These are phyloP conservation scores for Zygnema cylindricum DNA, from an alignment of 139 green algal genomes.

Conservation along the genomic window DNA sequence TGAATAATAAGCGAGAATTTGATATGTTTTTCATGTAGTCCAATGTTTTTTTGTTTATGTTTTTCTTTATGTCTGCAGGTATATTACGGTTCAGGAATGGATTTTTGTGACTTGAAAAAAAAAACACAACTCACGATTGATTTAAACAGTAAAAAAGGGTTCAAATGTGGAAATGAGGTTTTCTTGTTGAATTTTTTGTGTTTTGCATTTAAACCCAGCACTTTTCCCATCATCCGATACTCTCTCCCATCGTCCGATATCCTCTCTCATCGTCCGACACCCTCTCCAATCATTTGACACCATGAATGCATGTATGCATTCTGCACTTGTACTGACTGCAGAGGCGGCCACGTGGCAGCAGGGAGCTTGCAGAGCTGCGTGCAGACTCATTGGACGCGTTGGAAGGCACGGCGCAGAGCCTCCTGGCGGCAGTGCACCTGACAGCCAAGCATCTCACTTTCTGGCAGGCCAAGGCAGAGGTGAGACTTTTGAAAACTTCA, in stretches of 20 bases:
- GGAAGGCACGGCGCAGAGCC: not conserved
- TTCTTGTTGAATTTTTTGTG: constrained; percentile 3
- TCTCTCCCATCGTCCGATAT: not conserved
- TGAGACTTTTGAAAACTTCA: not conserved
- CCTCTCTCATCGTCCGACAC: not conserved
- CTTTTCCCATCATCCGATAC: too few relatives aligned
- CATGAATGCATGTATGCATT: not conserved
- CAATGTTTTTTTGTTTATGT: too few relatives aligned
- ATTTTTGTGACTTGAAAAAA: too few relatives aligned
- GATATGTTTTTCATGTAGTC: too few relatives aligned
- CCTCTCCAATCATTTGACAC: not conserved
- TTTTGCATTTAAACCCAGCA: too few relatives aligned
- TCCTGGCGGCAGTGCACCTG: not conserved
- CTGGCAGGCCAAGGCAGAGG: not conserved
- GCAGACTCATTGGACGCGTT: not conserved
- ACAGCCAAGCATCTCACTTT: not conserved
- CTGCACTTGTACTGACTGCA: constrained; percentile 27
- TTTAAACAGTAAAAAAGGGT: too few relatives aligned
- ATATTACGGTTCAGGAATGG: too few relatives aligned
- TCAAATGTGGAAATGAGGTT: not conserved
- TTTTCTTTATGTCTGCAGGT: too few relatives aligned
- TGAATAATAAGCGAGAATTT: too few relatives aligned
- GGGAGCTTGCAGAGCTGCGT: not conserved
- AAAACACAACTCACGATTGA: too few relatives aligned
- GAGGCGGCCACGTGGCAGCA: constrained; percentile 31